Percentiles rank a stretch among this genome's conserved stretches.
These are phyloP conservation scores for Oidium heveae DNA, from an alignment of 2,329 filamentous ascomycete species.

Conservation along the genomic window DNA sequence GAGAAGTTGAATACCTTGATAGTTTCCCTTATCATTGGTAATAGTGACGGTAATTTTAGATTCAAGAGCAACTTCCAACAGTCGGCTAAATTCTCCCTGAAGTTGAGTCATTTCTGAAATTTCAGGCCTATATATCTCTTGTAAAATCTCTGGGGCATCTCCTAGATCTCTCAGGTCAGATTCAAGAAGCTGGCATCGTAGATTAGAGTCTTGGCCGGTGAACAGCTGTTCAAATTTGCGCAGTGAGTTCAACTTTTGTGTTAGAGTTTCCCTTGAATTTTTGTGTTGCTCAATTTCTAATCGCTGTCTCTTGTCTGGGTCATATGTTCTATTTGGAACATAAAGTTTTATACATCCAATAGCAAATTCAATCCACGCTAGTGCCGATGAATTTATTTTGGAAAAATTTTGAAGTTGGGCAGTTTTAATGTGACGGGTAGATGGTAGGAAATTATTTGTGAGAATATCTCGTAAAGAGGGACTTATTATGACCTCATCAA, in stretches of 20 bases:
- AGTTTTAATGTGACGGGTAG: constrained; percentile 5
- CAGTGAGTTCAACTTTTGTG: constrained; percentile 32
- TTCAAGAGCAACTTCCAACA: constrained; percentile 26
- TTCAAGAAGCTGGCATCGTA: constrained; percentile 38
- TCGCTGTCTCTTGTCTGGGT: constrained; percentile 43
- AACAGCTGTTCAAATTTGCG: constrained; percentile 38
- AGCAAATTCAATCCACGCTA: constrained; percentile 55
- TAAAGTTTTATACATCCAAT: constrained; percentile 53
- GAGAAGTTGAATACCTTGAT: constrained; percentile 17
- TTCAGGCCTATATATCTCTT: constrained; percentile 45
- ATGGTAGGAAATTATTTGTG: constrained; percentile 16
- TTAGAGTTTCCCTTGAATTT: constrained; percentile 24
- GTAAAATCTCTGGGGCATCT: constrained; percentile 34
- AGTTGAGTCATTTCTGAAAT: constrained; percentile 42
- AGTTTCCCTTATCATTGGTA: constrained; percentile 16
- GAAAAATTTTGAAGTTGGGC: constrained; percentile 5
- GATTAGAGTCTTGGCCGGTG: constrained; percentile 40
- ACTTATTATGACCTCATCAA: not conserved
- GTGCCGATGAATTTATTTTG: constrained; percentile 18
- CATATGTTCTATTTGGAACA: constrained; percentile 65
- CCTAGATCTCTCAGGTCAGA: constrained; percentile 38
- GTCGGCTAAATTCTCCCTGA: constrained; percentile 60
- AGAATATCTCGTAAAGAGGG: constrained; percentile 6
- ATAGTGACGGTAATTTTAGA: constrained; percentile 6
- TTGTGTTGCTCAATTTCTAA: constrained; percentile 29